phyloP scores from a whole-genome alignment of 1,139 yeast genomes.

The Yamadazyma epiphylla region DNA sequence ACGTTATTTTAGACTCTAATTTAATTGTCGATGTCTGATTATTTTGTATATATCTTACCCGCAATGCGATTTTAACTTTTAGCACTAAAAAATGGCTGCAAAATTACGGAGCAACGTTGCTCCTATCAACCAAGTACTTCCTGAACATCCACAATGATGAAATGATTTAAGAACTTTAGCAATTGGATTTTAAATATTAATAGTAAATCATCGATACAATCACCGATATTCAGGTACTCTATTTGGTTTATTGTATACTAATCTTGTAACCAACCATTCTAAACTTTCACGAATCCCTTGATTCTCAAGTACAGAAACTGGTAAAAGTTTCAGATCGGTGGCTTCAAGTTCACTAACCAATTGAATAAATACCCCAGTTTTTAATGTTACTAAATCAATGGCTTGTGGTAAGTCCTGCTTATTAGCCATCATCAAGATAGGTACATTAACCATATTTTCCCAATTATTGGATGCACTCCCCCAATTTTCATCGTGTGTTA shows the following conservation, averaged over 20 bases:
- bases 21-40: too few relatives aligned
- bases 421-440: conserved; percentile 90
- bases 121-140: too few relatives aligned
- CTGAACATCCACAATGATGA: too few relatives aligned
- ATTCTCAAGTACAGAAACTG: conserved; percentile 83
- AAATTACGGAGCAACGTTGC: too few relatives aligned
- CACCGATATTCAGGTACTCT: conserved; percentile 62
- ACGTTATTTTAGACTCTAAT: too few relatives aligned
- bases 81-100: too few relatives aligned
- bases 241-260: conserved; percentile 70
- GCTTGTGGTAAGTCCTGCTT: conserved; percentile 81
- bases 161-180: too few relatives aligned
- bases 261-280: conserved; percentile 80
- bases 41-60: too few relatives aligned
- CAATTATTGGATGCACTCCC: conserved; percentile 38
- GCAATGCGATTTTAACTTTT: too few relatives aligned
- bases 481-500: conserved; percentile 44
- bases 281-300: conserved; percentile 84
- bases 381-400: conserved; percentile 75
- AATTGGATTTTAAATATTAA: too few relatives aligned
- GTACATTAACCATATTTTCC: conserved; percentile 60
- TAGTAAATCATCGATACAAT: neutral
- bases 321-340: conserved; percentile 83
- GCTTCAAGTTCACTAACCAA: conserved; percentile 83
- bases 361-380: conserved; percentile 74